Conservation (phyloP, 2,329 filamentous ascomycete genomes). For the Colletotrichum cuscutae region DNA sequence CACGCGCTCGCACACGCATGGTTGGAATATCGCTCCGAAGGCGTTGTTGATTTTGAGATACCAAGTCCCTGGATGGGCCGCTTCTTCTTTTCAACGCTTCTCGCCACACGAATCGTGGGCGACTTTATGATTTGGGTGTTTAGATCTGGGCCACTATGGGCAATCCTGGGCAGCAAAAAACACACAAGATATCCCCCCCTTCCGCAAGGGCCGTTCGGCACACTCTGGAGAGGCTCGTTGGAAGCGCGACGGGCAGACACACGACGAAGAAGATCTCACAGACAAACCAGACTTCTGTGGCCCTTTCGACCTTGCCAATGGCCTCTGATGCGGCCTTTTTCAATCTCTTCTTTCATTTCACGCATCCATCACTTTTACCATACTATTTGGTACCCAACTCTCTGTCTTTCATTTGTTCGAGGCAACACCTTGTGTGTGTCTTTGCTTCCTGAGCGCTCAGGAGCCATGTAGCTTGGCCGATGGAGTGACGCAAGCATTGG, state of each 20-base stretch:
- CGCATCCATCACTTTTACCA: conserved; percentile 20
- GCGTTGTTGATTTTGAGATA: conserved; percentile 38
- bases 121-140: conserved; percentile 33
- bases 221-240: conserved; percentile 1
- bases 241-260: neutral
- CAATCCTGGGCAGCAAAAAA: conserved; percentile 30
- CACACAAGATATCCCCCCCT: conserved; percentile 29
- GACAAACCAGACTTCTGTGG: neutral
- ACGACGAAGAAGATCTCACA: neutral
- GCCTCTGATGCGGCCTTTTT: neutral
- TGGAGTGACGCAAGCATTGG: conserved; percentile 20
- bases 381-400: conserved; percentile 19
- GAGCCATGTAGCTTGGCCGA: conserved; percentile 8
- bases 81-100: conserved; percentile 34
- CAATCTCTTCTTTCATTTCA: conserved; percentile 11
- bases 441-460: neutral
- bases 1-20: conserved; percentile 29
- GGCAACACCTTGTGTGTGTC: conserved; percentile 1
- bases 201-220: neutral
- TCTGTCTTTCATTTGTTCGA: conserved; percentile 28
- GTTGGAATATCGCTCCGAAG: conserved; percentile 34
- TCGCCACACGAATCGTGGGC: conserved; percentile 11
- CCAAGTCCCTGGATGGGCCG: conserved; percentile 34
- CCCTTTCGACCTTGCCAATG: neutral
- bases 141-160: conserved; percentile 28